These are phyloP conservation scores for Ophiostoma piceae DNA, from an alignment of 2,329 filamentous ascomycete genomes.

Conservation along the genomic window DNA sequence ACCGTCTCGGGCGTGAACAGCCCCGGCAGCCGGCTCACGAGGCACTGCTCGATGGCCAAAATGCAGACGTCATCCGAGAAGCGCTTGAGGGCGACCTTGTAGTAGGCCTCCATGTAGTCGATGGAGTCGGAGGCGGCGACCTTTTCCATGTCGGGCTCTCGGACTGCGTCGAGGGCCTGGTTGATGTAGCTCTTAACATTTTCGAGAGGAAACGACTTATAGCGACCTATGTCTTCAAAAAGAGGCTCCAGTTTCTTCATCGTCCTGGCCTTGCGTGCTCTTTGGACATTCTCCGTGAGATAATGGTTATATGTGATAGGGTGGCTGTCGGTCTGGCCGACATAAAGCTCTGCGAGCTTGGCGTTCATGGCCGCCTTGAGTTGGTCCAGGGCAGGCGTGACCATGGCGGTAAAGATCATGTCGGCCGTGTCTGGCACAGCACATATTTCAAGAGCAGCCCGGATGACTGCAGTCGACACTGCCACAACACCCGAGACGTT, in stretches of 20 bases:
- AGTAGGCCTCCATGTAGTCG: conserved; percentile 1
- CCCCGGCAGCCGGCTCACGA: not conserved
- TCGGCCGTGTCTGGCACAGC: not conserved
- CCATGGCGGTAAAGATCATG: not conserved
- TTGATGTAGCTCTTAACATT: not conserved
- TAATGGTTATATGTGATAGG: not conserved
- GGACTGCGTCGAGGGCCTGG: not conserved
- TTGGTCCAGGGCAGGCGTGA: not conserved
- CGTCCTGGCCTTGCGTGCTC: not conserved
- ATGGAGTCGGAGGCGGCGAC: not conserved
- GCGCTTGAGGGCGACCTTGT: not conserved
- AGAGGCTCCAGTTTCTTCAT: not conserved
- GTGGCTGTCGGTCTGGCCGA: not conserved
- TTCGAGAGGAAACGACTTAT: not conserved
- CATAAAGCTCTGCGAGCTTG: not conserved
- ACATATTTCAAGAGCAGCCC: not conserved
- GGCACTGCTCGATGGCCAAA: not conserved
- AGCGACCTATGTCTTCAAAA: not conserved
- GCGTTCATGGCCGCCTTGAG: not conserved
- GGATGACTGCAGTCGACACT: not conserved
- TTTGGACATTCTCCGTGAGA: not conserved
- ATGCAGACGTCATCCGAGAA: not conserved
- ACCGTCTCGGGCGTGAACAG: not conserved
- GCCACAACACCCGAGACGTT: not conserved
- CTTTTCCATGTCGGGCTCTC: not conserved